Evolutionary conservation across 208 protist genomes (phyloP).

Genomic region (Angomonas deanei): DNA sequence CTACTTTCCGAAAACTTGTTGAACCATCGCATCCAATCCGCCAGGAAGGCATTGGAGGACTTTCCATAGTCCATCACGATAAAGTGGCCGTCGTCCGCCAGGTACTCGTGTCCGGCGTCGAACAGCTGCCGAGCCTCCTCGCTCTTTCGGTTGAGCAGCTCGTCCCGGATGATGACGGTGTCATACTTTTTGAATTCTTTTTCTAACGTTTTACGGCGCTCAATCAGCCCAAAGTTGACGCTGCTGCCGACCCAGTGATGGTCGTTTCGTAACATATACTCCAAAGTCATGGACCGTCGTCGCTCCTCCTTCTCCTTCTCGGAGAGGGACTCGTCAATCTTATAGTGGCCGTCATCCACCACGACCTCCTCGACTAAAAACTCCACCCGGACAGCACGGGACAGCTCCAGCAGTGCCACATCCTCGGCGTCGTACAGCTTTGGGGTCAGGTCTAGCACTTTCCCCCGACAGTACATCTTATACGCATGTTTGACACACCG

Average conservation of each 20-base stretch:
- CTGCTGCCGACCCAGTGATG: constrained; percentile 79
- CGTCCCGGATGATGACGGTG: constrained; percentile 69
- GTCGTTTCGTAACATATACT: constrained; percentile 80
- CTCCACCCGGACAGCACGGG: constrained; percentile 61
- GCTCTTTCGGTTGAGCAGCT: constrained; percentile 55
- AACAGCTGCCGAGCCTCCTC: constrained; percentile 43
- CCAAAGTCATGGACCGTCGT: constrained; percentile 72
- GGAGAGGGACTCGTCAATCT: constrained; percentile 38
- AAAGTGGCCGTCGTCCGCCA: constrained; percentile 49
- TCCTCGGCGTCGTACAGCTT: constrained; percentile 70
- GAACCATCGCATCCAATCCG: constrained; percentile 39
- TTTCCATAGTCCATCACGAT: constrained; percentile 82
- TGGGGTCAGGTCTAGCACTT: constrained; percentile 74
- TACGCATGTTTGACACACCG: constrained; percentile 44
- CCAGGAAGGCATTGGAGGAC: constrained; percentile 26
- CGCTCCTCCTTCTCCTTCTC: constrained; percentile 50
- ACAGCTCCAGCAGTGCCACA: constrained; percentile 73
- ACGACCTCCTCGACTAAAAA: constrained; percentile 66
- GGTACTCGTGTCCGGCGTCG: constrained; percentile 40
- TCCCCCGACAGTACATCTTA: constrained; percentile 37
- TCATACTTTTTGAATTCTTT: constrained; percentile 63
- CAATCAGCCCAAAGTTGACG: constrained; percentile 62
- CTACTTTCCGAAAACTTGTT: constrained; percentile 49
- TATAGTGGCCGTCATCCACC: constrained; percentile 64
- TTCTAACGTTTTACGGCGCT: constrained; percentile 28